These are phyloP conservation scores for Corylus avellana DNA, from an alignment of 306 rosid species.

Conservation along the genomic window DNA sequence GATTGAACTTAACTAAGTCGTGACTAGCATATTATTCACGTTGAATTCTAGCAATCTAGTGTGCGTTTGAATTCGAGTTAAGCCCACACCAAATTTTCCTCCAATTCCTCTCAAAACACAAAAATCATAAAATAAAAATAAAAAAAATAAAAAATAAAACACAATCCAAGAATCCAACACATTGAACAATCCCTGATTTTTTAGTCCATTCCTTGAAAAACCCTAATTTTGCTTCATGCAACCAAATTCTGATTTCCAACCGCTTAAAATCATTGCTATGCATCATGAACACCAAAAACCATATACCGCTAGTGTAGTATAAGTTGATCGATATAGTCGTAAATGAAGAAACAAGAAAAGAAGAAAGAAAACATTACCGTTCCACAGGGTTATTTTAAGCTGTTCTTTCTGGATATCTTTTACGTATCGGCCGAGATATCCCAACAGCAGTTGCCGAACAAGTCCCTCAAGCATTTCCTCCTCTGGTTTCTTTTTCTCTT, in stretches of 20 bases:
- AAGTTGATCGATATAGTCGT: not conserved
- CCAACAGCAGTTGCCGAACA: slow-evolving; percentile 75
- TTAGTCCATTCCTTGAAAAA: not conserved
- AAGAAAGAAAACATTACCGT: slow-evolving; percentile 46
- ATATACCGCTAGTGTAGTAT: not conserved
- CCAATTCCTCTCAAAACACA: too few species aligned
- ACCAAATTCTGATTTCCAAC: not conserved
- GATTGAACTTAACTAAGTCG: too few species aligned
- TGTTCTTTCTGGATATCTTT: slow-evolving; percentile 86
- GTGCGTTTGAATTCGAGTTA: too few species aligned
- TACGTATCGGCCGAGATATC: slow-evolving; percentile 76
- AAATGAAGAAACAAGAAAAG: not conserved
- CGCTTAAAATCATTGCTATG: not conserved
- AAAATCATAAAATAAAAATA: too few species aligned
- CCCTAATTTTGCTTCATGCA: not conserved
- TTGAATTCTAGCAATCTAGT: too few species aligned
- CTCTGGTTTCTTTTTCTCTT: not conserved
- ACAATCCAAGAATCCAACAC: too few species aligned
- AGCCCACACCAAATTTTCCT: too few species aligned
- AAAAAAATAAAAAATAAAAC: too few species aligned
- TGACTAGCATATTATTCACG: too few species aligned
- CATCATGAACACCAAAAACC: not conserved
- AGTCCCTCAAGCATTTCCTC: slow-evolving; percentile 76
- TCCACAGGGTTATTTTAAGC: slow-evolving; percentile 79
- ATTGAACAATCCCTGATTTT: too few species aligned